Conservation (phyloP, 2,329 filamentous ascomycete genomes). For the Claviceps africana region DNA sequence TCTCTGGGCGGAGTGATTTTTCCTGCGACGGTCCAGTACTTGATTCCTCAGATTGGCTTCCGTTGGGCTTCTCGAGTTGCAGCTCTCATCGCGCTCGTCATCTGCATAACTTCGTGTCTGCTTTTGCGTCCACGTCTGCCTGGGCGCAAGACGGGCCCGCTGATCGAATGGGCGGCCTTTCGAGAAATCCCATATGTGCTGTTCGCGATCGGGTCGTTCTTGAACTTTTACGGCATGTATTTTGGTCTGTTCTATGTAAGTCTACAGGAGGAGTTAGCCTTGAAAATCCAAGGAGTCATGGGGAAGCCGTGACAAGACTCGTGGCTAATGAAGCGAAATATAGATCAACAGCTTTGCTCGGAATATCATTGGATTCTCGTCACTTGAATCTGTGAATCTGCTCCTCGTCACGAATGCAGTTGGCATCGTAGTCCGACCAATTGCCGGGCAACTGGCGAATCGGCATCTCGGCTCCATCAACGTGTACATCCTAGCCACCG, state of each 20-base stretch:
- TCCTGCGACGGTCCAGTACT: conserved; percentile 40
- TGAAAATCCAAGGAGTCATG: background rate
- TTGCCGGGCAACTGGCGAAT: conserved; percentile 40
- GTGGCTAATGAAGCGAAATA: background rate
- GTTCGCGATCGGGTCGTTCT: conserved; percentile 35
- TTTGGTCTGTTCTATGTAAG: conserved; percentile 28
- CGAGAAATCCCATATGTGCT: conserved; percentile 39
- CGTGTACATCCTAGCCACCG: conserved; percentile 33
- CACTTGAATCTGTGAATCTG: conserved; percentile 36
- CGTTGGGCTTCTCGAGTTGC: conserved; percentile 50
- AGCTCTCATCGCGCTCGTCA: conserved; percentile 44
- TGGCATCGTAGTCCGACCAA: conserved; percentile 38
- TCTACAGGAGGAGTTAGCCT: background rate
- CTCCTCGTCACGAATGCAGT: conserved; percentile 44
- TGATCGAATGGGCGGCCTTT: conserved; percentile 44
- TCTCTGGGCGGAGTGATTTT: conserved; percentile 43
- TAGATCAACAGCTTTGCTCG: conserved; percentile 25
- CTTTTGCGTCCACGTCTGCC: conserved; percentile 31
- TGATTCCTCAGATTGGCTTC: conserved; percentile 46
- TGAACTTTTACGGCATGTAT: conserved; percentile 26
- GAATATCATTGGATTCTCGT: conserved; percentile 29
- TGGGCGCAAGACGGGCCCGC: conserved; percentile 31
- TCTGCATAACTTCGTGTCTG: conserved; percentile 25
- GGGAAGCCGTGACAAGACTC: too few species aligned
- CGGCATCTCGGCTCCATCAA: conserved; percentile 38